A percentile compares a stretch with the other conserved stretches of the same genome.
These are phyloP conservation scores for Cenchrus fungigraminus DNA, from an alignment of 176 grass and related monocot species.

Conservation along the genomic window DNA sequence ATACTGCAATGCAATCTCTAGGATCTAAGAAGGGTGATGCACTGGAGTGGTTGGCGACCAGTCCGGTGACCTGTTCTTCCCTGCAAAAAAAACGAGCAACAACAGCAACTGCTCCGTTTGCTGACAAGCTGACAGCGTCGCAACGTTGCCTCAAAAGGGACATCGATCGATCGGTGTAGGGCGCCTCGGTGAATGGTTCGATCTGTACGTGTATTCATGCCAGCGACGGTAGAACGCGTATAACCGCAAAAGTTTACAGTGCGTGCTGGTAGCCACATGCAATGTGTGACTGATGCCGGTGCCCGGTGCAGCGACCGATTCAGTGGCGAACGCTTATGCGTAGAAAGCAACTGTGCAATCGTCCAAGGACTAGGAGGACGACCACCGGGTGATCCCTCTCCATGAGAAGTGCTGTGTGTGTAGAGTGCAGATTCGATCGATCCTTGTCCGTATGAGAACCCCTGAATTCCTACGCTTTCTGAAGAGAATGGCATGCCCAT, in stretches of 20 bases:
- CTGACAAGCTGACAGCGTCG: neutral
- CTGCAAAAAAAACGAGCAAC: neutral
- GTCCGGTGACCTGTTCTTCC: neutral
- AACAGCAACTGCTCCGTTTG: conserved; percentile 17
- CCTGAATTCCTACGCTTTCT: conserved; percentile 10
- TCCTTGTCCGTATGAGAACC: neutral
- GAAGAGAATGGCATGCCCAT: neutral
- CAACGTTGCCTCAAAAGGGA: conserved; percentile 1
- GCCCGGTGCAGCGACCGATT: neutral
- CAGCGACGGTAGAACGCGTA: neutral
- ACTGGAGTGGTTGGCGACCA: conserved; percentile 23
- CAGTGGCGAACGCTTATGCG: conserved; percentile 3
- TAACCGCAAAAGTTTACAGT: neutral
- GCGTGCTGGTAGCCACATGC: neutral
- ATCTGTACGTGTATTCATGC: conserved; percentile 10
- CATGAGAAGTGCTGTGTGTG: neutral
- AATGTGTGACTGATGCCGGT: neutral
- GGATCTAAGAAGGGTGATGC: neutral
- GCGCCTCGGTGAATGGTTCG: neutral
- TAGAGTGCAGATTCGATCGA: neutral
- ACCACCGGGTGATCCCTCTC: neutral
- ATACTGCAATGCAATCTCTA: neutral
- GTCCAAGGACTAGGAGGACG: conserved; percentile 32
- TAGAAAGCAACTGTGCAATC: conserved; percentile 31
- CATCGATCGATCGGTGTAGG: neutral